Conservation (phyloP, 2,329 filamentous ascomycete species). For the Apiospora phragmitis region DNA sequence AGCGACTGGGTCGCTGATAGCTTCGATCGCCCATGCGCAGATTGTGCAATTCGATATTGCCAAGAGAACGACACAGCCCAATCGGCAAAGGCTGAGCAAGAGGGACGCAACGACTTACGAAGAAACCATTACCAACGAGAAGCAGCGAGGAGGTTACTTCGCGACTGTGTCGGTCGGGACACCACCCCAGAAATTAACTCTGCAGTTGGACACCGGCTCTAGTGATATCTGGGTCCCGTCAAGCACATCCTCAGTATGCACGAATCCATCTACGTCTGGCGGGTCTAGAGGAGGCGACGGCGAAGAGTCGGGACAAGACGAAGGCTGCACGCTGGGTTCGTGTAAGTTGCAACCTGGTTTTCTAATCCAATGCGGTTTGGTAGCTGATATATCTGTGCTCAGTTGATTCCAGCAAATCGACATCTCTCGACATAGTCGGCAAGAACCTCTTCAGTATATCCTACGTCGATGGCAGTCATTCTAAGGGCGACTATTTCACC, state of each 20-base stretch:
- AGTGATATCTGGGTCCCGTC: conserved; percentile 64
- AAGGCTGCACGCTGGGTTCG: conserved; percentile 44
- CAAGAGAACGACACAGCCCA: neutral
- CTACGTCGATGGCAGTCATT: conserved; percentile 62
- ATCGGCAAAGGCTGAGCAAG: conserved; percentile 28
- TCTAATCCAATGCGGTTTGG: conserved; percentile 5
- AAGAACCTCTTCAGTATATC: conserved; percentile 53
- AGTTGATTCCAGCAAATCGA: conserved; percentile 50
- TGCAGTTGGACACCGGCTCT: conserved; percentile 66
- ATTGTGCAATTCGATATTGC: conserved; percentile 52
- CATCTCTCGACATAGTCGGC: conserved; percentile 45
- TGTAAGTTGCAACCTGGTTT: conserved; percentile 38
- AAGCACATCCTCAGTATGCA: conserved; percentile 40
- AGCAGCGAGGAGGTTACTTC: conserved; percentile 53
- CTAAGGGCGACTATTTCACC: conserved; percentile 58
- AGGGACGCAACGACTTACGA: conserved; percentile 41
- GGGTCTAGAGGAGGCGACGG: conserved; percentile 11
- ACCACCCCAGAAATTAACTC: conserved; percentile 54
- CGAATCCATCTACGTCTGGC: conserved; percentile 17
- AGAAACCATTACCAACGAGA: conserved; percentile 46
- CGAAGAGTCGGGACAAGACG: conserved; percentile 14
- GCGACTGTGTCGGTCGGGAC: conserved; percentile 57
- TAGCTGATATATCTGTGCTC: neutral
- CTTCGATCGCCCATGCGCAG: conserved; percentile 29
- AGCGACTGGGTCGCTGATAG: conserved; percentile 28